phyloP scores from a whole-genome alignment of 2,329 filamentous ascomycete genomes.

The Trichoderma guizhouense region DNA sequence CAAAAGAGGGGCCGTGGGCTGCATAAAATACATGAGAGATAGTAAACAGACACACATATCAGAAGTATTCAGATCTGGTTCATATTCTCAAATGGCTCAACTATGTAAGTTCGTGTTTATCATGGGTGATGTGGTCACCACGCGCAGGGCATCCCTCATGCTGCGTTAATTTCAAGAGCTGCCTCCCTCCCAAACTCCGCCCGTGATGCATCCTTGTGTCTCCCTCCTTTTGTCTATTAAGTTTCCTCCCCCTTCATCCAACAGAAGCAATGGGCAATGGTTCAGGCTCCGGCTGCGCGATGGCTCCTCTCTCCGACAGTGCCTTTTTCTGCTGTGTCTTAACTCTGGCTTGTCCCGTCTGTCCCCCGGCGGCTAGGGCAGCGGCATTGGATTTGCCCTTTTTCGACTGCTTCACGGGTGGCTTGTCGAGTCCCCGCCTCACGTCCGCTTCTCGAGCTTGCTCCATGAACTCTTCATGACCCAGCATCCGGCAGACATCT shows the following conservation, averaged over 20 bases:
- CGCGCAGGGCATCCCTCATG: background rate
- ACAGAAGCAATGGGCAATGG: slow-evolving; percentile 24
- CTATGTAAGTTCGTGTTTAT: background rate
- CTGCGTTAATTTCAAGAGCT: background rate
- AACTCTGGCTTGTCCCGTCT: slow-evolving; percentile 40
- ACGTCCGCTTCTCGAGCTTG: slow-evolving; percentile 64
- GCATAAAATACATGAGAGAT: background rate
- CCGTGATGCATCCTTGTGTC: background rate
- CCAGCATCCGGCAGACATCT: slow-evolving; percentile 63
- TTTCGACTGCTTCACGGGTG: slow-evolving; percentile 34
- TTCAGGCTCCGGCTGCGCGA: slow-evolving; percentile 25
- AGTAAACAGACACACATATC: background rate
- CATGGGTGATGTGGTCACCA: background rate
- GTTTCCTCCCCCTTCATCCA: slow-evolving; percentile 6
- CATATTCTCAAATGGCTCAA: background rate
- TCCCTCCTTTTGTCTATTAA: background rate
- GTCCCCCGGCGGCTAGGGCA: slow-evolving; percentile 48
- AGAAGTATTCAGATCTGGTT: background rate
- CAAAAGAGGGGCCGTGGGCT: background rate
- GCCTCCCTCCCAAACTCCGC: background rate
- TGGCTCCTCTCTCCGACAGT: slow-evolving; percentile 35
- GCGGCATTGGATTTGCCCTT: slow-evolving; percentile 35
- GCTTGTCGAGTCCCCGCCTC: slow-evolving; percentile 56
- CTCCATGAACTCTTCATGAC: slow-evolving; percentile 59
- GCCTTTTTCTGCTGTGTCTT: slow-evolving; percentile 32